Evolutionary conservation across 2,329 filamentous ascomycete genomes (phyloP), one percentile per base, ranked within the genome.

Genomic region (Escovopsis sp.): DNA sequence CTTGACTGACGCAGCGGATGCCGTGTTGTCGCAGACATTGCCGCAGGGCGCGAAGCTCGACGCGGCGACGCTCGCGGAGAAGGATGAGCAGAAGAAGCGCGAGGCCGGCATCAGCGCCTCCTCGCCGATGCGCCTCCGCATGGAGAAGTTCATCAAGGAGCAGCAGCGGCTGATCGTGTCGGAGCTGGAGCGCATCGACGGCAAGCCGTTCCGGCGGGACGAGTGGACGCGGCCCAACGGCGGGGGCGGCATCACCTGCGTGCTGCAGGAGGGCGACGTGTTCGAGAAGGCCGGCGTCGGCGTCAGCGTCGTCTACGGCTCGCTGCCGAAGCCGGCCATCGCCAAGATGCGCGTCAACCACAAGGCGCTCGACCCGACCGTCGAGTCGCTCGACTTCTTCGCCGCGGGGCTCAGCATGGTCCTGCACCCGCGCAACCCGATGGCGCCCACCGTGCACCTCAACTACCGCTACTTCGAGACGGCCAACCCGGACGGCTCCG

Each of bases 401-500:
- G 91, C 89, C 18, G 84, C 89, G 2, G 91, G 91, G 5, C 69
- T 98, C 42, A 94, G 87, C 57, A 73, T 98, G 61, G 89, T 98
- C 26, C 69, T 96, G 41, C 91, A 98, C 61, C 91, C 91, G 2
- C 73, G 77, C 54, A 98, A 98, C 64, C 91, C 91, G 39, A 94
- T 94, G 82, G 89, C 89, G 7, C 91, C 91, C 0, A 98, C 91
- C 0, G 91, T 98, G 15, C 91, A 98, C 62, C 73, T 98, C 53
- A 98, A 98, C 69, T 96, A 96, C 70, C 80, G 91, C 44, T 98
- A 98, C 66, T 98, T 98, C 58, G 91, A 98, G 68, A 98, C 91
- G 1, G 83, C 85, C 47, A 83, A 89, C 54, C 75, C 82, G 8
- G 82, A 89, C 53, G 86, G 84, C 36, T 82, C 72, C 50, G 80